These are phyloP conservation scores for Escovopsis sp. DNA, from an alignment of 2,329 filamentous ascomycete species.

Conservation along the genomic window DNA sequence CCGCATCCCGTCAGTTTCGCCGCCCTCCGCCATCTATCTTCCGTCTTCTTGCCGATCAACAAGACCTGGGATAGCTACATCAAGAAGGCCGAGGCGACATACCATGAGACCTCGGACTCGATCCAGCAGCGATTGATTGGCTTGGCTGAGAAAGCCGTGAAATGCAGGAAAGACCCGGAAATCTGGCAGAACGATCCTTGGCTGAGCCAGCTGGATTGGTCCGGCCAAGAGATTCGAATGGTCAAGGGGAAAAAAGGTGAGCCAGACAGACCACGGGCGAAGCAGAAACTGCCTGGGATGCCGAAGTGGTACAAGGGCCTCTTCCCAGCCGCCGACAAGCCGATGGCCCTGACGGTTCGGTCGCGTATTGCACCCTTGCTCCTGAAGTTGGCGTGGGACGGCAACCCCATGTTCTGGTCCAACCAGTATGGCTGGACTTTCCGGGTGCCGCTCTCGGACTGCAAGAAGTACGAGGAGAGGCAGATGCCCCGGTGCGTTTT, in stretches of 20 bases:
- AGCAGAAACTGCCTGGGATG: conserved; percentile 90
- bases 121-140: conserved; percentile 61
- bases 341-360: conserved; percentile 69
- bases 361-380: conserved; percentile 78
- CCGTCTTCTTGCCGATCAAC: conserved; percentile 83
- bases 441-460: conserved; percentile 49
- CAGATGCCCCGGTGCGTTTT: conserved; percentile 65
- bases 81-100: conserved; percentile 69
- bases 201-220: conserved; percentile 91
- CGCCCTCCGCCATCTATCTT: conserved; percentile 80
- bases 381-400: conserved; percentile 76
- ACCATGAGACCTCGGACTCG: conserved; percentile 59
- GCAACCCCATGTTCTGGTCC: conserved; percentile 82
- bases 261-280: conserved; percentile 57
- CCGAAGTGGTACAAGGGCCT: conserved; percentile 93
- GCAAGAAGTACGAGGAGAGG: conserved; percentile 50
- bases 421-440: conserved; percentile 91
- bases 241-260: conserved; percentile 80
- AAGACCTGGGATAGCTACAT: conserved; percentile 80
- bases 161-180: conserved; percentile 53
- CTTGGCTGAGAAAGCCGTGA: conserved; percentile 63
- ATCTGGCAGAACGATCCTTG: conserved; percentile 72
- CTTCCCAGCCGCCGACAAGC: conserved; percentile 51
- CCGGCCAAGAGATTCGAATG: conserved; percentile 82
- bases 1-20: conserved; percentile 97